Base-by-base conservation (phyloP, 768 basidiomycete species). In the Trametes punicea region DNA sequence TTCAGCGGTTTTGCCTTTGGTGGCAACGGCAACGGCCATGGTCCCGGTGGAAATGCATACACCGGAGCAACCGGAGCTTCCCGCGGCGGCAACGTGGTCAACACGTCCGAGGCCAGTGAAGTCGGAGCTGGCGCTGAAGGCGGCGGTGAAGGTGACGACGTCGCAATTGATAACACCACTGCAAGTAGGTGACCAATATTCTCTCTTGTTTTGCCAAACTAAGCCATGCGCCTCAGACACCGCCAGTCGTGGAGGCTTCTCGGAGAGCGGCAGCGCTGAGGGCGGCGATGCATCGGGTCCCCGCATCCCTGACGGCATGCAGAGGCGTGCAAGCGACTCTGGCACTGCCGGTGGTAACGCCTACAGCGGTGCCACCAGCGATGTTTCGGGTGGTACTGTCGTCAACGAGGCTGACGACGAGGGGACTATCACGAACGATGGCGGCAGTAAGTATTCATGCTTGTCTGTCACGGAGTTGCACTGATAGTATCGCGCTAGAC, bases 301-400 rank as follows among this genome's bases (percentile, higher is more conserved):
- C 20, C 33, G 15, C 11, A 16, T 51, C 21, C 50, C 58, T 34
- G 15, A 26, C 34, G 26, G n/a, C 41, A 15, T 46, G 21, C 44
- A 30, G 23, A 62, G 36, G 58, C 63, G 63, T 21, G 63, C 60
- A 6, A 10, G 45, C 6, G 63, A 64, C 42, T 18, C n/a, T 7
- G 58, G 58, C 42, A 62, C 60, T 4, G 63, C 63, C 6, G 63
- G 63, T 39, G 63, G 63, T 57, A 62, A 57, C 54, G 63, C 60
- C 13, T 64, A 62, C 58, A 61, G 57, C 34, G 63, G 63, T 46
- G 57, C 63, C 3, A 62, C 60, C 45, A 31, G 18, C 27, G 44
- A 57, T 20, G 60, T 56, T 7, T 55, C 55, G 26, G 63, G 63
- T 31, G 63, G 63, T 50, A 42, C 51, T 26, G 51, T 62, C 21